Conservation (phyloP, 108 stramenopile species). For the Nannochloropsis salina region DNA sequence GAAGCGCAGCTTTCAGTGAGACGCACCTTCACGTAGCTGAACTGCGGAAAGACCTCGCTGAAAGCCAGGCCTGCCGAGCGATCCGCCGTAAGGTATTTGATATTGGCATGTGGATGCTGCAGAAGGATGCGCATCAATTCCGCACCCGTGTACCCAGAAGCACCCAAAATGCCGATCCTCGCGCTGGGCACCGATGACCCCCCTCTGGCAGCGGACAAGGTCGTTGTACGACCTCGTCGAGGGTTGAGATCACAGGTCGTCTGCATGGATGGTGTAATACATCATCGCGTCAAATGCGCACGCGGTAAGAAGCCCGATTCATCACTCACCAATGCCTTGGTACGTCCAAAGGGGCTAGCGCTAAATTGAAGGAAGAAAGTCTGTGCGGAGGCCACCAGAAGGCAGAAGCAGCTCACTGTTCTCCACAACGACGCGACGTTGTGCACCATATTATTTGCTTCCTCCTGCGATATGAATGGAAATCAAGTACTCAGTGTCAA, state of each 20-base stretch:
- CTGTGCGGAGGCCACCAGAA: not conserved
- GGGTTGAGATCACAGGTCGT: not conserved
- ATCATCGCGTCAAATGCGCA: too few species aligned
- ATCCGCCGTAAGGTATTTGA: constrained; percentile 49
- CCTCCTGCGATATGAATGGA: not conserved
- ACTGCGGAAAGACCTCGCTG: constrained; percentile 50
- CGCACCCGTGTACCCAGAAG: constrained; percentile 56
- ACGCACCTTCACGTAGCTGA: constrained; percentile 44
- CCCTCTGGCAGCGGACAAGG: not conserved
- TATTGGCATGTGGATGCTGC: constrained; percentile 45
- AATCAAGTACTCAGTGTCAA: too few species aligned
- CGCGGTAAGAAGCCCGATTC: too few species aligned
- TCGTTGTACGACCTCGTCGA: not conserved
- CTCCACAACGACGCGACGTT: not conserved
- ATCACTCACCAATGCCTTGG: too few species aligned
- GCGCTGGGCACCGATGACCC: not conserved
- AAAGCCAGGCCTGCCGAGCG: constrained; percentile 46
- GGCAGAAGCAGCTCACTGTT: not conserved
- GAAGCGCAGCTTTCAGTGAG: too few species aligned
- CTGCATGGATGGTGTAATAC: too few species aligned
- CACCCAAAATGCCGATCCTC: constrained; percentile 47
- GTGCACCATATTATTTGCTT: not conserved
- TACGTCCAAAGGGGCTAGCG: too few species aligned
- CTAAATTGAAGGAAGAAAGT: not conserved
- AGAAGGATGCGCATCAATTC: constrained; percentile 49